phyloP scores from a whole-genome alignment of 106 monocot genomes.

The Cymbidium sinense region DNA sequence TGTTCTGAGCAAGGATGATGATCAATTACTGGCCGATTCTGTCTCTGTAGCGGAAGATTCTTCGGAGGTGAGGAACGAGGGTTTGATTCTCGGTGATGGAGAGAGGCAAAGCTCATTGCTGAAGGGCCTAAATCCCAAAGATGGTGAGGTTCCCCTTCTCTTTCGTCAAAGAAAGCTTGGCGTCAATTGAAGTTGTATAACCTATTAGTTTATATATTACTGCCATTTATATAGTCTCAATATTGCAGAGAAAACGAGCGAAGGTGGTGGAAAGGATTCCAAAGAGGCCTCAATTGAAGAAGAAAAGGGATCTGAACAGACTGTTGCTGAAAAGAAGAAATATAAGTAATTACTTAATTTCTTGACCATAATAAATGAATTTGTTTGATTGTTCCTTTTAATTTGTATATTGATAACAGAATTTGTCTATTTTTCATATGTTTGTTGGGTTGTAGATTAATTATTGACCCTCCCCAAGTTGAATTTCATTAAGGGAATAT shows the following conservation, averaged over 20 bases:
- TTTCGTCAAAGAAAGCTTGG: too few relatives aligned
- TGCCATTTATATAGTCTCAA: neutral
- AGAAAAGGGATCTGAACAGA: neutral
- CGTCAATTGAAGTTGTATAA: too few relatives aligned
- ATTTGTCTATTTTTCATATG: neutral
- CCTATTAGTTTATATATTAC: neutral
- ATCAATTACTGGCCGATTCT: neutral
- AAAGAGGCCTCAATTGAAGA: neutral
- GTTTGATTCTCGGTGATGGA: neutral
- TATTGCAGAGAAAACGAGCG: neutral
- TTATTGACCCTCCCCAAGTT: neutral
- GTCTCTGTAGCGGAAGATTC: neutral
- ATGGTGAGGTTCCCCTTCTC: too few relatives aligned
- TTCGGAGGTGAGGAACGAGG: neutral
- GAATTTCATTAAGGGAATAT: neutral
- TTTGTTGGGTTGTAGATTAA: neutral
- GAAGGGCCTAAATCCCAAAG: too few relatives aligned
- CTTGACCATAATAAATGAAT: neutral
- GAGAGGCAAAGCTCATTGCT: neutral
- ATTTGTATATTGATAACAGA: too few relatives aligned
- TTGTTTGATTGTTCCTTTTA: neutral
- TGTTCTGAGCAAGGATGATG: neutral
- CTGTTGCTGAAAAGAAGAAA: constrained; percentile 1
- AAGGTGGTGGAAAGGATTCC: neutral
- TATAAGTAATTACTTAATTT: neutral